Percentiles rank a stretch among this genome's conserved stretches.
Conservation (phyloP, 2,329 filamentous ascomycete genomes). For the Ophiostoma populinum region DNA sequence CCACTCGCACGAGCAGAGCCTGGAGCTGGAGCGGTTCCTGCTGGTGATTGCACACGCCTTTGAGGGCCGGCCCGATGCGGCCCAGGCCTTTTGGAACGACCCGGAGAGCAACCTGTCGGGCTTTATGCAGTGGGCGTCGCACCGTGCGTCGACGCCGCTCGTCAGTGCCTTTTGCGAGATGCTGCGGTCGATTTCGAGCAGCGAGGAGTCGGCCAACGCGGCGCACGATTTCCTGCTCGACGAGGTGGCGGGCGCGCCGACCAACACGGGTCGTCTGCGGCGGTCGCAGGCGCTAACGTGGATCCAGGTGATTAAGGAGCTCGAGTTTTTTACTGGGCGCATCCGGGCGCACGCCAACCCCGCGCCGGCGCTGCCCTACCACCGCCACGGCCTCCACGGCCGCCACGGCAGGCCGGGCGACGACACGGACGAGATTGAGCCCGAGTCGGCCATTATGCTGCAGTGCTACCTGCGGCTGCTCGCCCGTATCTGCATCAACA, state of each 20-base stretch:
- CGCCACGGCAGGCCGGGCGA: slow-evolving; percentile 42
- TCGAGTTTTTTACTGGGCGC: slow-evolving; percentile 67
- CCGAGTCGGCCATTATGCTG: slow-evolving; percentile 90
- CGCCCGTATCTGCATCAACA: slow-evolving; percentile 63
- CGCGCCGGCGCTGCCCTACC: slow-evolving; percentile 33
- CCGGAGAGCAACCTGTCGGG: slow-evolving; percentile 85
- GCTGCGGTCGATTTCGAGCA: slow-evolving; percentile 72
- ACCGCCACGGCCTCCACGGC: too few relatives aligned
- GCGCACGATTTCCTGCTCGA: slow-evolving; percentile 84
- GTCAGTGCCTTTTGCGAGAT: slow-evolving; percentile 96
- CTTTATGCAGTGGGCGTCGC: slow-evolving; percentile 94
- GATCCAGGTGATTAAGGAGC: slow-evolving; percentile 79
- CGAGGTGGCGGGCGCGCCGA: slow-evolving; percentile 48
- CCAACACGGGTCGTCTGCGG: slow-evolving; percentile 52
- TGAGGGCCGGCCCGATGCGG: slow-evolving; percentile 67
- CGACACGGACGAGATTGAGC: slow-evolving; percentile 62
- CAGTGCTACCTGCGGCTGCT: slow-evolving; percentile 85
- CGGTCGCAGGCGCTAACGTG: slow-evolving; percentile 77
- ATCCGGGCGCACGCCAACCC: slow-evolving; percentile 53
- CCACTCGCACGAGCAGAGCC: slow-evolving; percentile 46
- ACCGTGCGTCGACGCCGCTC: slow-evolving; percentile 84
- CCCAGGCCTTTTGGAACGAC: slow-evolving; percentile 80
- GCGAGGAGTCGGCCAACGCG: slow-evolving; percentile 63
- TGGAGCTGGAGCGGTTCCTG: slow-evolving; percentile 76
- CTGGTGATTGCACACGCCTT: slow-evolving; percentile 86